Base-by-base conservation (phyloP, 1,284 basidiomycete genomes). In the Mycena citricolor region DNA sequence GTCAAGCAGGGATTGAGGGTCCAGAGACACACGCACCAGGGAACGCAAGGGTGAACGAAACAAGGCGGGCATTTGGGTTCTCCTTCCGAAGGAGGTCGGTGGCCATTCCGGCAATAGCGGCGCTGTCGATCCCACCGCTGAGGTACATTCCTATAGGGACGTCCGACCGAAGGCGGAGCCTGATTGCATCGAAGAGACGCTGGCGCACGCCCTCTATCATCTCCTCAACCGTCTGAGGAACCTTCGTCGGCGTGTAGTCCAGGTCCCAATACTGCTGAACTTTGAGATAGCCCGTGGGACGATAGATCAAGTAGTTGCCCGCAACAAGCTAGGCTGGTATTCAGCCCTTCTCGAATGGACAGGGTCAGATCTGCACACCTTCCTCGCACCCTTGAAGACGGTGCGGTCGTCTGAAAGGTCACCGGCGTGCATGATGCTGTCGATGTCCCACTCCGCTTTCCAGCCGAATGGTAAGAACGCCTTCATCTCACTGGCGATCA, bases 101-200 rank as follows among this genome's bases (percentile, higher is more conserved):
- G 16, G 40, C 32, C 5, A 42, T 42, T 3, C 32, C 40, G 5
- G 40, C 40, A 4, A 42, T 21, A 4, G 40, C 40, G 11, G 40
- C 23, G 32, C 40, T 42, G 16, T 42, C 40, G 22, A 42, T 33
- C 5, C 40, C 41, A 13, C 33, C 42, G 26, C 42, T 43, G 21
- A 43, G 42, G 26, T 43, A 43, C 8, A 43, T 3, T 4, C n/a
- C 33, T 11, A 43, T 19, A 4, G 42, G 34, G 7, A 43, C 42
- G 19, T 37, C 42, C 13, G 42, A 6, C 3, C 42, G 8, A 21
- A 43, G 28, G 11, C 42, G 42, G 7, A 43, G 34, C 8, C 32
- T 11, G 3, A 43, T 19, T 2, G 42, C 33, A 5, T 37, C 34
- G 5, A 12, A 12, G 4, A 43, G n/a, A 7, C 32, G 26, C 14